These are phyloP conservation scores for Starmerella scarabaei DNA, from an alignment of 805 yeast genomes.

Conservation along the genomic window DNA sequence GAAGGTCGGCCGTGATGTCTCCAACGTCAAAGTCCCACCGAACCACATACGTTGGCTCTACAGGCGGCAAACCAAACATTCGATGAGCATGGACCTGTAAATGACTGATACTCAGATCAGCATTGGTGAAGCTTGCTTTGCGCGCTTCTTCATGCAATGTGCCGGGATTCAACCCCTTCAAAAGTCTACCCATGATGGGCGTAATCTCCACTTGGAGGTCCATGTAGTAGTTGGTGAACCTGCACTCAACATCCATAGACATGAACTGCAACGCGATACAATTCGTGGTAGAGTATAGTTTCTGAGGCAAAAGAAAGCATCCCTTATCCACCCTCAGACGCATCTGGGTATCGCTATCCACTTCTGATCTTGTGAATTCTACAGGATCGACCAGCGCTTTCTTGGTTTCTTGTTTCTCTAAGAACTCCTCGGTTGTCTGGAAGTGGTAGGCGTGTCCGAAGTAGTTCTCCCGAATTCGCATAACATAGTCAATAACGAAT, in stretches of 20 bases:
- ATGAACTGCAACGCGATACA: conserved; percentile 53
- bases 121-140: conserved; percentile 5
- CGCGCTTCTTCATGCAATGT: conserved; percentile 10
- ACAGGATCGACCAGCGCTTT: not conserved
- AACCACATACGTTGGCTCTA: conserved; percentile 75
- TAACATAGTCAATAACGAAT: conserved; percentile 57
- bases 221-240: conserved; percentile 88
- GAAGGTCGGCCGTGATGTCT: conserved; percentile 39
- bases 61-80: conserved; percentile 84
- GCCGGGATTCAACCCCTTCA: conserved; percentile 10
- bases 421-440: conserved; percentile 71
- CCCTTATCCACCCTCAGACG: conserved; percentile 61
- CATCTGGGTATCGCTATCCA: conserved; percentile 68
- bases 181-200: conserved; percentile 36
- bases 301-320: conserved; percentile 56
- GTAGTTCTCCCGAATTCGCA: conserved; percentile 72
- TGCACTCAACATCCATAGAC: conserved; percentile 58
- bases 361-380: conserved; percentile 28
- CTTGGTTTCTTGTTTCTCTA: conserved; percentile 2
- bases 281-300: conserved; percentile 50
- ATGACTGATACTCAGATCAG: conserved; percentile 41
- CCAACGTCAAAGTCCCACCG: conserved; percentile 80
- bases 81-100: conserved; percentile 66
- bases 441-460: conserved; percentile 80
- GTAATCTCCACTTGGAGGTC: conserved; percentile 61